These are phyloP conservation scores for Hyaloscypha variabilis DNA, from an alignment of 495 filamentous ascomycete genomes.

Conservation along the genomic window DNA sequence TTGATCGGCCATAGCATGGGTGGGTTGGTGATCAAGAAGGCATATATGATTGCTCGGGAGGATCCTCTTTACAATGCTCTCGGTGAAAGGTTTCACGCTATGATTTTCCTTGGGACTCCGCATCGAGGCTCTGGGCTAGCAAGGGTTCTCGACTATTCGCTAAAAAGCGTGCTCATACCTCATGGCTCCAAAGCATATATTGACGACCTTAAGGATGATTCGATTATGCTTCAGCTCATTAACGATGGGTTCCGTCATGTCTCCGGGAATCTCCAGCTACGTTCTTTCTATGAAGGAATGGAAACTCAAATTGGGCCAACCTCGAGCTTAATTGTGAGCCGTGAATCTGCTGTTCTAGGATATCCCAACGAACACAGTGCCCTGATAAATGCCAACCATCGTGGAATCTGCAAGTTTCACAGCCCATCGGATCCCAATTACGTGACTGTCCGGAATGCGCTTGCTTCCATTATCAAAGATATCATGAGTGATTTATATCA, in stretches of 20 bases:
- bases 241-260: conserved; percentile 54
- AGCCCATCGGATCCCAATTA: conserved; percentile 45
- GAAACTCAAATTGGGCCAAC: conserved; percentile 37
- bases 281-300: conserved; percentile 54
- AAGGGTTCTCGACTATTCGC: conserved; percentile 24
- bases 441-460: conserved; percentile 38
- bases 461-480: conserved; percentile 21
- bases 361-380: conserved; percentile 43
- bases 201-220: conserved; percentile 42
- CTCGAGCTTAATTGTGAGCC: conserved; percentile 42
- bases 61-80: conserved; percentile 34
- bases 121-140: conserved; percentile 53
- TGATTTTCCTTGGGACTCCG: conserved; percentile 57
- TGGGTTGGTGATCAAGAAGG: conserved; percentile 52
- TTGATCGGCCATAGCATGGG: conserved; percentile 58
- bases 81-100: conserved; percentile 36
- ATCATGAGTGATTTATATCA: neutral
- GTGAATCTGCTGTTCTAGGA: conserved; percentile 47
- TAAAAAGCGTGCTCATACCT: neutral
- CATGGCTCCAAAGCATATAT: conserved; percentile 40
- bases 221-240: conserved; percentile 38
- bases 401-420: conserved; percentile 49
- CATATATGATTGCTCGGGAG: conserved; percentile 12
- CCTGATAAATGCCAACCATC: conserved; percentile 49
- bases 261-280: conserved; percentile 38